Evolutionary conservation across 768 basidiomycete species (phyloP), one percentile per base, ranked within the genome.

Genomic region (Mycena rebaudengoi): DNA sequence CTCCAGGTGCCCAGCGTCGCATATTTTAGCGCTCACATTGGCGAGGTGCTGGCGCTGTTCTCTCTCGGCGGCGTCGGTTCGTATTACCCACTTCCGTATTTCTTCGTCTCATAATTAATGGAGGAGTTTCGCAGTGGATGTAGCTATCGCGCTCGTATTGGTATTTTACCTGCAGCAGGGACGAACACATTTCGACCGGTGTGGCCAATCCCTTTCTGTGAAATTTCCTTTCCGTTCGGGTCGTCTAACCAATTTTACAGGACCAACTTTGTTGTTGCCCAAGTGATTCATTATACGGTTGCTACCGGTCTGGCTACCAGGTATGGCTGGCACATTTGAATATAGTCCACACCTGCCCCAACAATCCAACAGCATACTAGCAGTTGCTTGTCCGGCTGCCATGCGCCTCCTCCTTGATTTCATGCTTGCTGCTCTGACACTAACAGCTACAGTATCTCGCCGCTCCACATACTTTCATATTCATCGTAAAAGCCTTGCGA

Each of bases 391-490:
- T n/a, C 55, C 62, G 10, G 26, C 30, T 16, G 59, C 60, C 4
- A 60, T 66, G 30, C 23, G 64, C 29, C 14, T 32, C 40, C 28
- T 30, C 28, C 61, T 8, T 26, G 20, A 20, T 35, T 7, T 7
- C 21, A 14, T 18, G 30, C 4, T 39, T 25, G 3, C 29, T 8
- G 7, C 12, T 28, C 49, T 40, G 12, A 26, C 53, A 18, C 12
- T 48, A 4, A 30, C 21, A 23, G 3, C 6, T 18, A 4, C 25
- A 73, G 71, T 68, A 71, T 33, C 60, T 71, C 25, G 59, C 58
- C 12, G 50, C 64, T 14, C 69, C 70, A 2, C 48, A 68, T 12
- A 64, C 67, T 4, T 70, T 73, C 29, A 62, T 70, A 32, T 73
- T 70, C 41, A 71, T 73, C 21, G 72, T 73, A 44, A 39, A n/a